Evolutionary conservation across 768 basidiomycete genomes (phyloP).

Genomic region (Mycena chlorophos): DNA sequence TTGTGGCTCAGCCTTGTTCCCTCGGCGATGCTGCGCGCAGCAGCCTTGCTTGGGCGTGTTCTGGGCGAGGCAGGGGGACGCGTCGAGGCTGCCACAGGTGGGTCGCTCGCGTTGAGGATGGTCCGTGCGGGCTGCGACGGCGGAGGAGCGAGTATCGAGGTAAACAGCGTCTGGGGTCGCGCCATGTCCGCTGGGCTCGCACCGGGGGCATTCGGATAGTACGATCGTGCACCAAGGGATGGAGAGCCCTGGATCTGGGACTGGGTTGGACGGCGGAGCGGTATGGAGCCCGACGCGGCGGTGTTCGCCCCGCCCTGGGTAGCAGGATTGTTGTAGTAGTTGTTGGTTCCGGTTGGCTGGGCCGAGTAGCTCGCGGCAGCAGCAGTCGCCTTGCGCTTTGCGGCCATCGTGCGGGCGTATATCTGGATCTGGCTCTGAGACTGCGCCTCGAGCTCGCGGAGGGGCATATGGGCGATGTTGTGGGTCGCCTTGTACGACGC

Average conservation of each 20-base stretch:
- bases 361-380: constrained; percentile 20
- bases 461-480: constrained; percentile 63
- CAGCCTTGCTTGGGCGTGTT: constrained; percentile 39
- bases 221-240: constrained; percentile 40
- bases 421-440: constrained; percentile 43
- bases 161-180: constrained; percentile 62
- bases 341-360: constrained; percentile 35
- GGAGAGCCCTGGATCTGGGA: constrained; percentile 49
- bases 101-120: constrained; percentile 72
- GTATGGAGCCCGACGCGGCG: constrained; percentile 32
- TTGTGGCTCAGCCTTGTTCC: constrained; percentile 49
- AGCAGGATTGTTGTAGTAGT: constrained; percentile 53
- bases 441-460: constrained; percentile 73
- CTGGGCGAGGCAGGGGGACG: constrained; percentile 48
- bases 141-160: constrained; percentile 76
- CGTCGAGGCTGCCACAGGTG: constrained; percentile 58
- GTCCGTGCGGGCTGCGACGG: constrained; percentile 75
- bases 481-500: constrained; percentile 83
- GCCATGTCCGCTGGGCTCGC: constrained; percentile 34
- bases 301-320: no score
- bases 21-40: constrained; percentile 47
- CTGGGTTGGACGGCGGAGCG: constrained; percentile 39
- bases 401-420: constrained; percentile 54
- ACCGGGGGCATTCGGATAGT: constrained; percentile 39
- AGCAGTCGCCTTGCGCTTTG: constrained; percentile 53